Base-by-base conservation (phyloP, 2,329 filamentous ascomycete genomes). In the Colletotrichum australisinense region DNA sequence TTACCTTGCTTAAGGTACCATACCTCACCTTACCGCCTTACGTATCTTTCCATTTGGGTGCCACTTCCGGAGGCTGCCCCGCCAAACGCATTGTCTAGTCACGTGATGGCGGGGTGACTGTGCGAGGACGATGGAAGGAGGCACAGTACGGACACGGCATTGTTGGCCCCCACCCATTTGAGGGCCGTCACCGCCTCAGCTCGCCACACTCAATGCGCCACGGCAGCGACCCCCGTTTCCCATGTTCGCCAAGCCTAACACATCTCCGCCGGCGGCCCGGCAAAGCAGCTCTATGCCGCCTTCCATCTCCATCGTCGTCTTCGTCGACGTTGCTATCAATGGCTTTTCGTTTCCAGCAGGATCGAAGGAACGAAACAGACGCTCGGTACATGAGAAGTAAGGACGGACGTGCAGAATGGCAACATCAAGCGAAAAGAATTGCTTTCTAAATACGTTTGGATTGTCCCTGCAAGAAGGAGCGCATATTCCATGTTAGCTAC, bases 31-130 rank as follows among this genome's bases (percentile, higher is more conserved):
- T 60, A 14, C 53, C 53, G 26, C 42, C 42, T 22, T 49, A 56
- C 22, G 24, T 56, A 42, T 42, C 38, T 19, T 19, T 19, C 38
- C 38, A 42, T 12, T 22, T 14, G 11, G 42, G 42, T n/a, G n/a
- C 32, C 32, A 53, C 60, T 65, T 62, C 22, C 42, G 67, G 55
- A 70, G 28, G 6, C 28, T 73, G 70, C 70, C 70, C 70, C 70
- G 67, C 70, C 70, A 73, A 59, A 55, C 26, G n/a, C 26, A 8
- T 5, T 6, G 12, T 6, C 1, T 0, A 1, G 49, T 73, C 70
- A 73, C 70, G 70, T 73, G 70, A 73, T 73, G 60, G 70, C 70
- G 70, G 70, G 70, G 67, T 73, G 67, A 73, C 70, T 55, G 70
- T 73, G 67, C 22, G 30, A 60, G 16, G 8, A 24, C 1, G 0